Percentiles rank a stretch among this genome's conserved stretches.
Evolutionary conservation across 2,329 filamentous ascomycete genomes (phyloP).

Genomic region (Fusarium sp.): DNA sequence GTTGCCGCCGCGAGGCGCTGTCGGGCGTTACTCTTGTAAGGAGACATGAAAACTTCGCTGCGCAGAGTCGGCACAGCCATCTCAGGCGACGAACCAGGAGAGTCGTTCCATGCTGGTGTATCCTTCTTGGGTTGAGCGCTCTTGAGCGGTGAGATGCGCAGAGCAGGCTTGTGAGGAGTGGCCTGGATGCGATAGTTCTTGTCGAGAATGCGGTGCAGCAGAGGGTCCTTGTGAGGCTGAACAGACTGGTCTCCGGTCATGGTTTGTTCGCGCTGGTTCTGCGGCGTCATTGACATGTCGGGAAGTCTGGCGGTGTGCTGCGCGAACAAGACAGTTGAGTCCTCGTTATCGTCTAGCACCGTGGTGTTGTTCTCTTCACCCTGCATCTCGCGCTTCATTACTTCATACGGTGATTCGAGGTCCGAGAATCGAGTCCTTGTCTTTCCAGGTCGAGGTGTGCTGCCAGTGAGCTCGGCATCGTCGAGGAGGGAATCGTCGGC

Average conservation of each 20-base stretch:
- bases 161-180: constrained; percentile 79
- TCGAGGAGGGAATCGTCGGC: constrained; percentile 78
- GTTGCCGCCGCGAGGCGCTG: constrained; percentile 60
- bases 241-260: constrained; percentile 54
- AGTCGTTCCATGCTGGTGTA: constrained; percentile 65
- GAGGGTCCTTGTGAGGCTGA: constrained; percentile 73
- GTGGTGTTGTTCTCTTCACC: constrained; percentile 58
- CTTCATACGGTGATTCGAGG: constrained; percentile 83
- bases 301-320: constrained; percentile 70
- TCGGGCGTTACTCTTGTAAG: constrained; percentile 66
- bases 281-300: constrained; percentile 75
- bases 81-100: constrained; percentile 81
- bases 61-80: constrained; percentile 86
- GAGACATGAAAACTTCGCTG: constrained; percentile 87
- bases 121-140: constrained; percentile 55
- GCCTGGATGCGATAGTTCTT: constrained; percentile 96
- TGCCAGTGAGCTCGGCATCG: constrained; percentile 73
- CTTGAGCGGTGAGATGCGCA: constrained; percentile 64
- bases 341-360: constrained; percentile 57
- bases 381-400: constrained; percentile 77
- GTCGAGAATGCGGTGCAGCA: constrained; percentile 93
- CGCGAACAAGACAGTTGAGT: constrained; percentile 65
- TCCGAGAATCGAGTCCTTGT: constrained; percentile 71
- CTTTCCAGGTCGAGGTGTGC: constrained; percentile 75
- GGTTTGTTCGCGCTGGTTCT: constrained; percentile 60